phyloP scores from a whole-genome alignment of 2,329 filamentous ascomycete species.

The Hyphodiscus sp. region DNA sequence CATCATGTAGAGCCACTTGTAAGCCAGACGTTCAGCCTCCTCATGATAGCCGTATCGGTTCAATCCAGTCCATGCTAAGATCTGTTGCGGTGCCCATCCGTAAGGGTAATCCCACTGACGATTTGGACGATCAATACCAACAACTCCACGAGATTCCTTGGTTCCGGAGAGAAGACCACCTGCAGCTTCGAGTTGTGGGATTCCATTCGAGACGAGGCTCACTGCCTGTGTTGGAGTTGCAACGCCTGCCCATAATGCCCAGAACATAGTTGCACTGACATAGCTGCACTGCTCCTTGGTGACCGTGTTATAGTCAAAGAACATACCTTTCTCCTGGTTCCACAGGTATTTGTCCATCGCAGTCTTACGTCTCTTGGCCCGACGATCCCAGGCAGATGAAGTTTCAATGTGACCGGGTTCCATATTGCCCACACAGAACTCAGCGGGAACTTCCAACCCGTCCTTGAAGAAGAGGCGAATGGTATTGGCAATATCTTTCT shows the following conservation, averaged over 20 bases:
- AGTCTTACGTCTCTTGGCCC: constrained; percentile 75
- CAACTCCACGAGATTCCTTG: constrained; percentile 73
- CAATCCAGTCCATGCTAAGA: constrained; percentile 91
- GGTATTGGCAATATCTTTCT: constrained; percentile 81
- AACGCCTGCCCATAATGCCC: constrained; percentile 93
- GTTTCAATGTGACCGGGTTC: constrained; percentile 66
- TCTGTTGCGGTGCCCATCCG: constrained; percentile 98
- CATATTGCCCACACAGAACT: constrained; percentile 68
- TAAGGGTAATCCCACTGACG: constrained; percentile 98
- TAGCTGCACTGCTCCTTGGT: constrained; percentile 76
- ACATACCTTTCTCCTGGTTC: constrained; percentile 90
- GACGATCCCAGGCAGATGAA: constrained; percentile 84
- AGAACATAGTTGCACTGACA: constrained; percentile 90
- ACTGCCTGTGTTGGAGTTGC: constrained; percentile 82
- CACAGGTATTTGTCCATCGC: constrained; percentile 91
- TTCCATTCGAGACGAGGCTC: constrained; percentile 68
- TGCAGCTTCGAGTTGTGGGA: constrained; percentile 82
- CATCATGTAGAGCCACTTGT: constrained; percentile 98
- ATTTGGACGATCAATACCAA: constrained; percentile 80
- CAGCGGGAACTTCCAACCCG: constrained; percentile 70
- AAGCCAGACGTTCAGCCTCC: constrained; percentile 82
- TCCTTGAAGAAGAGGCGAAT: constrained; percentile 84
- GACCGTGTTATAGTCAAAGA: constrained; percentile 91
- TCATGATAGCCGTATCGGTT: constrained; percentile 87
- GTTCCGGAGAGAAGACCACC: constrained; percentile 88